Base-by-base conservation (phyloP, 495 filamentous ascomycete genomes). In the Apiosordaria backusii region DNA sequence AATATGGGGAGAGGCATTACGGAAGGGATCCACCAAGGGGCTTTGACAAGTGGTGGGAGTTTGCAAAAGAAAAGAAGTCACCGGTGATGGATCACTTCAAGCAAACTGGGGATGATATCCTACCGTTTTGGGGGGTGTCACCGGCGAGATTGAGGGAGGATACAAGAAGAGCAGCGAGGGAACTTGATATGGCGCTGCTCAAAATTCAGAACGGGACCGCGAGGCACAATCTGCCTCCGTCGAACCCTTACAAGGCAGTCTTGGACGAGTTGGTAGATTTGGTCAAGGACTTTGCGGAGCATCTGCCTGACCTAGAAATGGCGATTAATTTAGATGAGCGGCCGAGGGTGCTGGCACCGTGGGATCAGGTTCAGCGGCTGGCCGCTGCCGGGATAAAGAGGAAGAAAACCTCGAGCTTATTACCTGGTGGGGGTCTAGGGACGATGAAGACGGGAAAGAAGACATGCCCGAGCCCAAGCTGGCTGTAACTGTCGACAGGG, bases 301-400 rank as follows among this genome's bases (percentile, higher is more conserved):
- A 88, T 68, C 82, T 96, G 4, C 91, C 90, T 1, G 85, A 91
- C 61, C 91, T 96, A 90, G 88, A 92, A 65, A 76, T 96, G 45
- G 88, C 89, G 0, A 88, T 96, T 77, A 96, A 95, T 73, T 70
- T 92, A 24, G 86, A 91, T 54, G 89, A 93, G 68, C 84, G 90
- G 68, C 90, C 91, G n/a, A 82, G 90, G 16, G 84, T 93, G 4
- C 81, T 92, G 1, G 86, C 91, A 0, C 88, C 90, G 3, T 90
- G 87, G 82, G 83, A 87, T 62, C 84, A 85, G 18, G 73, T 84
- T 10, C 63, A 79, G 5, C 68, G 71, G 6, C 68, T 85, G 22
- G 80, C 71, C 54, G 72, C 74, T 19, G 71, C 71, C 22, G 83
- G 79, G 27, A 76, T 58, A 29, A 70, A 70, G 23, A 55, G 65